Conservation (phyloP, 2,329 filamentous ascomycete species). For the Phaeoacremonium minimum region DNA sequence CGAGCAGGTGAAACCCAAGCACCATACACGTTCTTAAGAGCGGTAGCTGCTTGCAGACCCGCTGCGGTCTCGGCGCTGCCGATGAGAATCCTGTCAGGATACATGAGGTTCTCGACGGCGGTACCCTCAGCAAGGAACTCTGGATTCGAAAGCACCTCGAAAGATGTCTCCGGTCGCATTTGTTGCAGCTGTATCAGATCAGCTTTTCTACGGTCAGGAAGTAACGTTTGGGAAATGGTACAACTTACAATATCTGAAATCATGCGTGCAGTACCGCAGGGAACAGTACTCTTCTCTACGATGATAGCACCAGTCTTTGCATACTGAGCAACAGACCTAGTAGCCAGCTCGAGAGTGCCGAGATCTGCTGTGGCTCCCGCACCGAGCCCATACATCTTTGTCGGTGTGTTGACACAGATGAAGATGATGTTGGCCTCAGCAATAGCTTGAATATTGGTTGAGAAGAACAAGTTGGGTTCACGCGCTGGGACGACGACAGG, state of each 20-base stretch:
- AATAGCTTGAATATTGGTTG: conserved; percentile 49
- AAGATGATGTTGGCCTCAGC: conserved; percentile 54
- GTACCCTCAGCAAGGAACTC: conserved; percentile 62
- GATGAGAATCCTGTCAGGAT: conserved; percentile 58
- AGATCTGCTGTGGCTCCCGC: conserved; percentile 54
- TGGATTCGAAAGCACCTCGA: conserved; percentile 60
- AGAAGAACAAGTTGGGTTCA: conserved; percentile 54
- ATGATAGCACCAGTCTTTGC: conserved; percentile 51
- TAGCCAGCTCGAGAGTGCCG: conserved; percentile 49
- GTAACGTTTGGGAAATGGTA: too few species aligned
- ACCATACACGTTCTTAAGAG: conserved; percentile 47
- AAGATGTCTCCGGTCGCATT: conserved; percentile 38
- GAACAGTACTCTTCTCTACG: conserved; percentile 63
- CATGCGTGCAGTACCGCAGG: conserved; percentile 53
- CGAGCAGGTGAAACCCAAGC: conserved; percentile 48
- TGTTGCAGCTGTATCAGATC: conserved; percentile 15
- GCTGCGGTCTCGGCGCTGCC: conserved; percentile 43
- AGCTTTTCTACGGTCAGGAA: conserved; percentile 1
- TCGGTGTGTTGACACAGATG: conserved; percentile 61
- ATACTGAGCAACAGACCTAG: conserved; percentile 47
- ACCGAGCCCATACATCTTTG: conserved; percentile 52
- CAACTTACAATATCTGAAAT: conserved; percentile 49
- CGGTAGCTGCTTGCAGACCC: conserved; percentile 43
- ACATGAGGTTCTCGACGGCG: conserved; percentile 51
- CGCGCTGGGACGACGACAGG: conserved; percentile 23